These are phyloP conservation scores for Trichoderma lentiforme DNA, from an alignment of 2,329 filamentous ascomycete species.

Conservation along the genomic window DNA sequence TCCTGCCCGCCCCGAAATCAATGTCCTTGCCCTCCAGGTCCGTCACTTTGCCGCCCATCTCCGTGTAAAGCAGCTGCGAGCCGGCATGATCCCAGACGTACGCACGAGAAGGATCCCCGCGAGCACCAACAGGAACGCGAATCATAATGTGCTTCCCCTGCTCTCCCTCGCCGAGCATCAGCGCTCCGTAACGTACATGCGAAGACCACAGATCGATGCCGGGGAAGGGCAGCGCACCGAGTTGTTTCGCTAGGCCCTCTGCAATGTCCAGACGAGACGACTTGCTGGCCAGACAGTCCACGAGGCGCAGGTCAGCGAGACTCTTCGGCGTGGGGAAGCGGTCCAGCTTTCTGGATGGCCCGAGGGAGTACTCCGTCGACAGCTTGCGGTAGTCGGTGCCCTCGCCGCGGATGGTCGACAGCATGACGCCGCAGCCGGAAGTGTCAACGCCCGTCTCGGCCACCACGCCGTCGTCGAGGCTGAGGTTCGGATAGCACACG, in stretches of 20 bases:
- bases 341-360: slow-evolving; percentile 17
- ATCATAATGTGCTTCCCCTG: slow-evolving; percentile 26
- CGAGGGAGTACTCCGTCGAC: slow-evolving; percentile 12
- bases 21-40: slow-evolving; percentile 41
- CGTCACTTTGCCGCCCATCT: slow-evolving; percentile 52
- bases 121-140: slow-evolving; percentile 26
- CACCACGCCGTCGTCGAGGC: slow-evolving; percentile 35
- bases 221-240: slow-evolving; percentile 32
- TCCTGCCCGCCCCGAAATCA: slow-evolving; percentile 37
- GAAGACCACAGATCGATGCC: slow-evolving; percentile 40
- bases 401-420: slow-evolving; percentile 33
- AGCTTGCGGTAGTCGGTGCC: slow-evolving; percentile 31
- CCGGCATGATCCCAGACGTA: slow-evolving; percentile 55
- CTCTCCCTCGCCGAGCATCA: slow-evolving; percentile 37
- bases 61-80: slow-evolving; percentile 54
- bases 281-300: slow-evolving; percentile 33
- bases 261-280: slow-evolving; percentile 34
- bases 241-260: slow-evolving; percentile 26
- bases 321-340: slow-evolving; percentile 23
- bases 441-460: slow-evolving; percentile 33
- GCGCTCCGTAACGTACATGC: slow-evolving; percentile 38
- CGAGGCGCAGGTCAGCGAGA: slow-evolving; percentile 30
- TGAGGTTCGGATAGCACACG: slow-evolving; percentile 59
- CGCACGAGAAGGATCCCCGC: slow-evolving; percentile 23
- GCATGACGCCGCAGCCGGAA: slow-evolving; percentile 35